Evolutionary conservation across 345 rosid genomes (phyloP), one percentile per base, ranked within the genome.

Genomic region (Chamaenerion angustifolium): DNA sequence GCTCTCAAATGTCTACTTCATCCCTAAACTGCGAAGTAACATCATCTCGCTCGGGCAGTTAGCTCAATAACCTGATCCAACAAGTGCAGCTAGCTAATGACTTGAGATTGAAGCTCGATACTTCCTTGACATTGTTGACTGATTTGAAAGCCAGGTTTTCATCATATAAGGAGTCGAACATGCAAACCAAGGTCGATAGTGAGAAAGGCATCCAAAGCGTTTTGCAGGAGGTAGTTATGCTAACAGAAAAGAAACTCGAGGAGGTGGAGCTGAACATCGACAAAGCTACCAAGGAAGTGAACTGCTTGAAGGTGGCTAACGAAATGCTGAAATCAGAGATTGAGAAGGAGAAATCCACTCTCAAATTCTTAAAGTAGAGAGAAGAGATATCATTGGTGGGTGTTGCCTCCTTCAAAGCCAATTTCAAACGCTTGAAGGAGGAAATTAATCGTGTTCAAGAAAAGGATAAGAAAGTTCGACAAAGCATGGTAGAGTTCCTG

Each of bases 381-480:
- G 95, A 90, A 78, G 94, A 87, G 59, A 78, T 85, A 83, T 88
- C 95, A 11, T 74, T 83, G 5, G 61, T 81, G 25, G 78, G 88
- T 23, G 94, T 82, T 59, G 74, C 85, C 61, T 81, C 95, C 54
- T 62, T 85, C 49, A 77, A 81, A 69, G 82, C 79, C 54, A 95
- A 90, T 64, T 60, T 90, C 45, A 83, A 86, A 21, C 72, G 59
- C 27, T 78, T 84, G 3, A 74, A 56, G 64, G 68, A 77, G 0
- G 82, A 81, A 66, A n/a, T n/a, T n/a, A n/a, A n/a, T n/a, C n/a
- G n/a, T n/a, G n/a, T n/a, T n/a, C n/a, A n/a, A n/a, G n/a, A 73
- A 59, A 81, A 73, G 54, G 95, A 75, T 57, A 76, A 79, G 61
- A 87, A 81, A 76, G 68, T 76, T 18, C 73, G 56, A 60, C 80